A percentile compares a stretch with the other conserved stretches of the same genome.
phyloP scores from a whole-genome alignment of 164 flowering plant species.

The Kingdonia uniflora region DNA sequence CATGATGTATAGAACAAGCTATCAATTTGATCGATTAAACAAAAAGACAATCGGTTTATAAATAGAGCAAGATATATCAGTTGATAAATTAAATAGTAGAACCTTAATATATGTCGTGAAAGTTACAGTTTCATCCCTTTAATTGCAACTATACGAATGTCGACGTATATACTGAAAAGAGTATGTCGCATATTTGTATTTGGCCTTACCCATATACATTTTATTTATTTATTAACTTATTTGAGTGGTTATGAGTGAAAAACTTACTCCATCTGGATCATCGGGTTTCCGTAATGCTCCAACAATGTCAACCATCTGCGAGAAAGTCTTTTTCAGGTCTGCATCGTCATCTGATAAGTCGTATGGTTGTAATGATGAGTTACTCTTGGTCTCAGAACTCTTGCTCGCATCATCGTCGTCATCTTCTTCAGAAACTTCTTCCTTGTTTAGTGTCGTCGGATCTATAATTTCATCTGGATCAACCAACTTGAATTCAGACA shows the following conservation, averaged over 20 bases:
- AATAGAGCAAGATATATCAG: no score
- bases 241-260: background rate
- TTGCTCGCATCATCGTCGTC: constrained; percentile 51
- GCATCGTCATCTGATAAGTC: constrained; percentile 84
- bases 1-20: no score
- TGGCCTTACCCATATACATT: no score
- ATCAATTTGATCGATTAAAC: no score
- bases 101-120: no score
- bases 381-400: constrained; percentile 52
- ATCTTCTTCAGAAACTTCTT: constrained; percentile 32
- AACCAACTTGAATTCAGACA: constrained; percentile 25
- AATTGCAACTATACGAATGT: no score
- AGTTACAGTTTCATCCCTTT: no score
- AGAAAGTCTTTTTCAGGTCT: constrained; percentile 57
- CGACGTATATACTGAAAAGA: no score
- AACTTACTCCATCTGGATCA: constrained; percentile 91
- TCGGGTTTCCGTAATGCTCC: constrained; percentile 82
- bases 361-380: constrained; percentile 83
- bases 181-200: no score
- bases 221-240: no score
- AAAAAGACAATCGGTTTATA: no score
- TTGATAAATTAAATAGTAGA: no score
- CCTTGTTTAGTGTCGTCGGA: constrained; percentile 47
- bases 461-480: constrained; percentile 89
- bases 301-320: constrained; percentile 81